phyloP scores from a whole-genome alignment of 225 moss, liverwort and hornwort genomes.

The Asterella californica region DNA sequence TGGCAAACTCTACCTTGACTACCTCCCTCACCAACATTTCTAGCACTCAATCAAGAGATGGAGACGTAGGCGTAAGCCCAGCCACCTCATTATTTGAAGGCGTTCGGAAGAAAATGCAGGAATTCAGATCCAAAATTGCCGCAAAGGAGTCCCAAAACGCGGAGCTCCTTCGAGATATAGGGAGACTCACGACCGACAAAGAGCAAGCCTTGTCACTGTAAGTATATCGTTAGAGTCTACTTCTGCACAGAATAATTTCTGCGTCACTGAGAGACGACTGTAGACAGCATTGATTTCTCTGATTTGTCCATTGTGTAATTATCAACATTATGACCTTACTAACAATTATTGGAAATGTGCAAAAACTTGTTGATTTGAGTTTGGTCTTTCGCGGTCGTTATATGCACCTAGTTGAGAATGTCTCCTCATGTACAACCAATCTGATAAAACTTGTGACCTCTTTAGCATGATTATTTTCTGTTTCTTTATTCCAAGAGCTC shows the following conservation, averaged over 20 bases:
- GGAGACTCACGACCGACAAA: slow-evolving; percentile 47
- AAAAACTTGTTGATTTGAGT: too few species aligned
- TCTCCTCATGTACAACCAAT: too few species aligned
- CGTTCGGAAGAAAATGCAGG: slow-evolving; percentile 79
- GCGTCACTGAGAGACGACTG: too few species aligned
- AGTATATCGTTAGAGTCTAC: too few species aligned
- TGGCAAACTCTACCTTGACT: slow-evolving; percentile 71
- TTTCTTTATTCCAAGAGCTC: neutral
- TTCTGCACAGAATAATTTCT: too few species aligned
- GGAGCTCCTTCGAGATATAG: slow-evolving; percentile 49
- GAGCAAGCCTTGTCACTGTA: slow-evolving; percentile 55
- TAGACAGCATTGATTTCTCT: too few species aligned
- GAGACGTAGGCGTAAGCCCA: slow-evolving; percentile 42
- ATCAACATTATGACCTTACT: too few species aligned
- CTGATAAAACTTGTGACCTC: too few species aligned
- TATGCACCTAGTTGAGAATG: too few species aligned
- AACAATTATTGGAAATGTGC: too few species aligned
- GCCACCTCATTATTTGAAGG: slow-evolving; percentile 72
- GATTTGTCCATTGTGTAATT: too few species aligned
- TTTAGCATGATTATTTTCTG: neutral
- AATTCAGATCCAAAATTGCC: slow-evolving; percentile 58
- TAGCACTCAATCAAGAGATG: slow-evolving; percentile 33
- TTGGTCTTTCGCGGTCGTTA: too few species aligned
- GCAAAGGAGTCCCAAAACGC: slow-evolving; percentile 51
- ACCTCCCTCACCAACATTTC: slow-evolving; percentile 38